Base-by-base conservation (phyloP, 1,284 basidiomycete species). In the Moesziomyces globuligerus region DNA sequence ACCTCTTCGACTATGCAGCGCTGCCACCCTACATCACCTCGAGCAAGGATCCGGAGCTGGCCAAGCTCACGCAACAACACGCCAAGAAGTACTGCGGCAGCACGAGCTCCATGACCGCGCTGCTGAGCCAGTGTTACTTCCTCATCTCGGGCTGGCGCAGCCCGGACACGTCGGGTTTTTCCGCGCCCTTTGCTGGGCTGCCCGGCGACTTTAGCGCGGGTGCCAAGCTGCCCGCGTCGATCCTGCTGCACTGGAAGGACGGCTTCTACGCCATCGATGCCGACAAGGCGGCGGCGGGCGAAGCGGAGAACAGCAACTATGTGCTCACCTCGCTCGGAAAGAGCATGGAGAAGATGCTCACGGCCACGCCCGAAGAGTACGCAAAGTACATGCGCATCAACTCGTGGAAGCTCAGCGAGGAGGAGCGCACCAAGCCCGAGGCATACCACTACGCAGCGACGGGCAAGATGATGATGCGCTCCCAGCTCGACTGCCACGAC, bases 401-500 rank as follows among this genome's bases (percentile, higher is more conserved):
- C 48, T 76, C 76, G 43, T 72, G 72, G 56, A 71, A 74, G 41
- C 49, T 81, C 0, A 52, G 81, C 6, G 75, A 83, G 26, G 77
- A 75, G 10, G 85, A 85, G 57, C 72, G 82, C 4, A 81, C 84
- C 36, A 83, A 85, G 20, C 65, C 69, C 23, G 79, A 81, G 43
- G 74, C 79, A 1, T 81, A 81, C 56, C 74, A 81, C 40, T 81
- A 81, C 26, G 75, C 77, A 1, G 38, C 93, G 90, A 89, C 89
- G 2, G 84, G 87, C 3, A 87, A 87, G 11, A 89, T 98, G 66
- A 85, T 98, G 43, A 93, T 97, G 90, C 91, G 95, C 17, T 96
- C 94, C 1, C 95, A 98, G 82, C 86, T 98, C 10, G 95, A 98
- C 81, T 94, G 93, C 75, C 84, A 88, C 1, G 91, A 98, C 78